Percentiles rank a stretch among this genome's conserved stretches.
Conservation (phyloP, 768 basidiomycete genomes). For the Suillus clintonianus region DNA sequence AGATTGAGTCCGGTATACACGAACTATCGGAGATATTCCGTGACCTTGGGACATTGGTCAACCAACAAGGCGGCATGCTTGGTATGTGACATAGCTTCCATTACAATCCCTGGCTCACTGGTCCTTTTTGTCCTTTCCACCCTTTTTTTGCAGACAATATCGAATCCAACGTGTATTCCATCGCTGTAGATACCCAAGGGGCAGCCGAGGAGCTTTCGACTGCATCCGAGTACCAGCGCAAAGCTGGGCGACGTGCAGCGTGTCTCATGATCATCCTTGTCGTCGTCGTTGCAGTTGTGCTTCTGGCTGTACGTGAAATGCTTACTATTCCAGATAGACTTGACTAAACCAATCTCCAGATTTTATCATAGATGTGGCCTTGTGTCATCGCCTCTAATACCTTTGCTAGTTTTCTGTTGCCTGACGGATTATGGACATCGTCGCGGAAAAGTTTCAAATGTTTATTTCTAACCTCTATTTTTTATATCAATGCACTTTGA, state of each 20-base stretch:
- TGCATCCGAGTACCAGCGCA: constrained; percentile 92
- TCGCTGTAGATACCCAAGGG: constrained; percentile 77
- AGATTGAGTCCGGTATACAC: constrained; percentile 96
- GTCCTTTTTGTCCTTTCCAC: not conserved
- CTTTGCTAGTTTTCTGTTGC: not conserved
- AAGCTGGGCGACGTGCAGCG: constrained; percentile 85
- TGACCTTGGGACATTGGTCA: constrained; percentile 91
- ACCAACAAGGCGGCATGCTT: constrained; percentile 92
- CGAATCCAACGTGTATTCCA: constrained; percentile 87
- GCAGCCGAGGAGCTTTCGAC: constrained; percentile 87
- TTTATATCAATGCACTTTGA: not conserved
- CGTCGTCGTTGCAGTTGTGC: constrained; percentile 83
- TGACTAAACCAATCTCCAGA: not conserved
- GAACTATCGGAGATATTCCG: constrained; percentile 96
- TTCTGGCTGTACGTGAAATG: constrained; percentile 77
- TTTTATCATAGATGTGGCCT: not conserved
- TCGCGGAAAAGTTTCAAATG: constrained; percentile 4
- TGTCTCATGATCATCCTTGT: constrained; percentile 89
- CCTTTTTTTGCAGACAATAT: constrained; percentile 76
- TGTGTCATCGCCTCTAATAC: constrained; percentile 34
- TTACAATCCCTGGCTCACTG: not conserved
- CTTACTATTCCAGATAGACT: constrained; percentile 1
- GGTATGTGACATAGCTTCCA: constrained; percentile 51
- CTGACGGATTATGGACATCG: not conserved
- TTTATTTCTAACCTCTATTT: constrained; percentile 30